phyloP scores from a whole-genome alignment of 2,329 filamentous ascomycete species.

The Ascocoryne sarcoides region DNA sequence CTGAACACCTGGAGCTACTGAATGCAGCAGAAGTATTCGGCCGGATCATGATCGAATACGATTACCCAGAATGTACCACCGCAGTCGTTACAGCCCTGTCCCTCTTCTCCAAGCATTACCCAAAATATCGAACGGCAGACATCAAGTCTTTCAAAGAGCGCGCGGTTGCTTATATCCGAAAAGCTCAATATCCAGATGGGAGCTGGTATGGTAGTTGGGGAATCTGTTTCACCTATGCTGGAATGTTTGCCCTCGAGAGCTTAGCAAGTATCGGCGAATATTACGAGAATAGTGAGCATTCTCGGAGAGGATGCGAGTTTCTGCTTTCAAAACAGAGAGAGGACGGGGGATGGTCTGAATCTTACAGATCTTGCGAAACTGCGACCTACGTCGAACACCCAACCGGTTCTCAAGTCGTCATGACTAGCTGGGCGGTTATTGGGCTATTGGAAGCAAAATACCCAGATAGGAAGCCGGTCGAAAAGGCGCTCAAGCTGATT shows the following conservation, averaged over 20 bases:
- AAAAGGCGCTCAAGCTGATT: slow-evolving; percentile 67
- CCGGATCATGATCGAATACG: slow-evolving; percentile 96
- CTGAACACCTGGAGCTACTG: slow-evolving; percentile 69
- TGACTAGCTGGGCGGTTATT: slow-evolving; percentile 86
- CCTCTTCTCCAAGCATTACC: slow-evolving; percentile 73
- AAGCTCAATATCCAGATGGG: slow-evolving; percentile 69
- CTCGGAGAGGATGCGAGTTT: slow-evolving; percentile 75
- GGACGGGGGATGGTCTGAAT: slow-evolving; percentile 96
- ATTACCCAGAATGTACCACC: slow-evolving; percentile 96
- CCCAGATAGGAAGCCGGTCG: slow-evolving; percentile 63
- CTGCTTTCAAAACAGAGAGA: slow-evolving; percentile 73
- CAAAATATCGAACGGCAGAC: slow-evolving; percentile 67
- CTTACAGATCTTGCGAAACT: slow-evolving; percentile 76
- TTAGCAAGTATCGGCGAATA: slow-evolving; percentile 74
- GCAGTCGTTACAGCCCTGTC: slow-evolving; percentile 83
- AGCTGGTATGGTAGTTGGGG: slow-evolving; percentile 98
- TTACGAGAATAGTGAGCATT: slow-evolving; percentile 62
- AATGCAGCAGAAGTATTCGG: slow-evolving; percentile 97
- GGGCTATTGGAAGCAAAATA: slow-evolving; percentile 76
- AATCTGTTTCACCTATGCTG: slow-evolving; percentile 95
- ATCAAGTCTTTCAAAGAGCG: slow-evolving; percentile 64
- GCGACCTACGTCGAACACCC: slow-evolving; percentile 67
- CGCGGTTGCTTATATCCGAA: slow-evolving; percentile 76
- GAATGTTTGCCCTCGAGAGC: slow-evolving; percentile 91
- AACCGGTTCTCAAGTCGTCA: slow-evolving; percentile 76